Evolutionary conservation across 495 filamentous ascomycete species (phyloP).

Genomic region (Parathielavia hyrcaniae): DNA sequence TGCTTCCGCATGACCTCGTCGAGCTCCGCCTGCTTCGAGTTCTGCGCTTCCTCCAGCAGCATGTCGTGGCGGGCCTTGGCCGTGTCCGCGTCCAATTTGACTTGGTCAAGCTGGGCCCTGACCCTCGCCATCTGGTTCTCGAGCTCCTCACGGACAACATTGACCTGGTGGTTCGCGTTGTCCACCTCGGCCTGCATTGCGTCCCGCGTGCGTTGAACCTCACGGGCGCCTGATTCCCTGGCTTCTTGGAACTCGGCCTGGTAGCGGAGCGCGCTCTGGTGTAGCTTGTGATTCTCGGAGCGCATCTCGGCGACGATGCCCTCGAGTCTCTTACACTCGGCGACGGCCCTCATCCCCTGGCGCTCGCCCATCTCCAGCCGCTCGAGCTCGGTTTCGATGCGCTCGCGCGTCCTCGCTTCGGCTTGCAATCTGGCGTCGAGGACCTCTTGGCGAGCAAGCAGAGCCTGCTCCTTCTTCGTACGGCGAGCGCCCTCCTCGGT

Average conservation of each 20-base stretch:
- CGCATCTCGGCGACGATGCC: conserved; percentile 57
- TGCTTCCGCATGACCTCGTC: conserved; percentile 64
- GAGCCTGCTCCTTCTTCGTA: conserved; percentile 64
- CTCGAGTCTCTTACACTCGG: conserved; percentile 58
- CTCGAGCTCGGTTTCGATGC: conserved; percentile 72
- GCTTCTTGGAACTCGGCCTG: conserved; percentile 80
- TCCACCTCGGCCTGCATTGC: conserved; percentile 78
- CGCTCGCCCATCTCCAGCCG: conserved; percentile 68
- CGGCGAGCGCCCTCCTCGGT: conserved; percentile 71
- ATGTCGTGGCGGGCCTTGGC: conserved; percentile 66
- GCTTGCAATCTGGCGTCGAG: conserved; percentile 70
- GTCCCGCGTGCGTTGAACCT: conserved; percentile 69
- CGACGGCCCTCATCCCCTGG: conserved; percentile 54
- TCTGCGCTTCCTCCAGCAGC: conserved; percentile 67
- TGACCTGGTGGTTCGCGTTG: conserved; percentile 72
- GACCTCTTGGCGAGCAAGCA: conserved; percentile 68
- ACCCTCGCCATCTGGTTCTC: conserved; percentile 65
- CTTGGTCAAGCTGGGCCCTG: conserved; percentile 62
- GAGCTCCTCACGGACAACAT: conserved; percentile 68
- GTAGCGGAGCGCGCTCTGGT: conserved; percentile 58
- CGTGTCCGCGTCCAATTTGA: conserved; percentile 66
- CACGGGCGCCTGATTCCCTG: conserved; percentile 63
- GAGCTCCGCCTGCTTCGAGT: conserved; percentile 56
- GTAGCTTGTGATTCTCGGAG: conserved; percentile 61
- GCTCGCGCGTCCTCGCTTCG: conserved; percentile 68